Conservation (phyloP, 495 filamentous ascomycete genomes). For the Beverwykella pulmonaria region DNA sequence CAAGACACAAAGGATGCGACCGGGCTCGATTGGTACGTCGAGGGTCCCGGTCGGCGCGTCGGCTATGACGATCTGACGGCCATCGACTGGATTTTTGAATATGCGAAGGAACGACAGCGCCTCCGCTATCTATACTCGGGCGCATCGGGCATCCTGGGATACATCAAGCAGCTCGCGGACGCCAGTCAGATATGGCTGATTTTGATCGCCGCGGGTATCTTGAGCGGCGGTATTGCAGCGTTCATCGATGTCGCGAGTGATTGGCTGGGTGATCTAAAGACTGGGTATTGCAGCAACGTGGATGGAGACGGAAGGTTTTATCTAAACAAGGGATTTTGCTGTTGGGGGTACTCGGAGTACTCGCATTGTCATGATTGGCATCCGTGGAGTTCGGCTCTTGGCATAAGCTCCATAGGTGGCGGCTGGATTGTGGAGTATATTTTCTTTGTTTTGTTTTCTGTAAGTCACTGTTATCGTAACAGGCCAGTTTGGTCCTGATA, state of each 20-base stretch:
- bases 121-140: slow-evolving; percentile 72
- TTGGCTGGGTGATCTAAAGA: slow-evolving; percentile 93
- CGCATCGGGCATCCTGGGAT: slow-evolving; percentile 71
- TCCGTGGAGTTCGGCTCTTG: slow-evolving; percentile 76
- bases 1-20: slow-evolving; percentile 64
- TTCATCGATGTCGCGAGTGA: slow-evolving; percentile 89
- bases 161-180: slow-evolving; percentile 72
- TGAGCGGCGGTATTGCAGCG: slow-evolving; percentile 81
- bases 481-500: too few species aligned
- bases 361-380: slow-evolving; percentile 82
- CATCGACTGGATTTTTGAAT: slow-evolving; percentile 99
- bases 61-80: slow-evolving; percentile 96
- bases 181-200: slow-evolving; percentile 90
- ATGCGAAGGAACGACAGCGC: slow-evolving; percentile 92
- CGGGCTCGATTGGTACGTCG: slow-evolving; percentile 82
- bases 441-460: slow-evolving; percentile 80
- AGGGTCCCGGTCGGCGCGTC: slow-evolving; percentile 87
- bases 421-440: slow-evolving; percentile 81
- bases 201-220: slow-evolving; percentile 75
- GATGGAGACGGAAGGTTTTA: slow-evolving; percentile 83
- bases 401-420: slow-evolving; percentile 64
- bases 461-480: slow-evolving; percentile 51
- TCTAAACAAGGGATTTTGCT: slow-evolving; percentile 87
- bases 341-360: slow-evolving; percentile 80
- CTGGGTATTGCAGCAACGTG: slow-evolving; percentile 78